Conservation (phyloP, 352 stramenopile species). For the Pythium brachiatum region DNA sequence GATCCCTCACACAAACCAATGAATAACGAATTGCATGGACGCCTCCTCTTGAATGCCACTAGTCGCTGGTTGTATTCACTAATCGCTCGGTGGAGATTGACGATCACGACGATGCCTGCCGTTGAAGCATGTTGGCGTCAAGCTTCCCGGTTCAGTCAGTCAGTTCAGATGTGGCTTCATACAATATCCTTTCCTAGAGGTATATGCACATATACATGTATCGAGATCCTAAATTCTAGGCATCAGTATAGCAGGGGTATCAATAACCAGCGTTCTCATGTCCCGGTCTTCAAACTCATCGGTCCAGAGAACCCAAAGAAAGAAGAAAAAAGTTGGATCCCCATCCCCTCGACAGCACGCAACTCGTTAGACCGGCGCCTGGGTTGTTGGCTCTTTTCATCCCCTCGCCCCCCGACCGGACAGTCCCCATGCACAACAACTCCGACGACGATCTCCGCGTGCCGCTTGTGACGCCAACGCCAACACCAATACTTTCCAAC, state of each 20-base stretch:
- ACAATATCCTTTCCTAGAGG: slow-evolving; percentile 11
- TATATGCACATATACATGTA: neutral
- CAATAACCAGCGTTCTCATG: too few relatives aligned
- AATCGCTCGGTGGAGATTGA: neutral
- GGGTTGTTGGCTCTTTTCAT: neutral
- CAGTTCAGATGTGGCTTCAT: slow-evolving; percentile 15
- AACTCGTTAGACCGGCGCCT: slow-evolving; percentile 11
- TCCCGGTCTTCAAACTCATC: slow-evolving; percentile 7
- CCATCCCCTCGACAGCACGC: slow-evolving; percentile 2
- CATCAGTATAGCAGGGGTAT: neutral
- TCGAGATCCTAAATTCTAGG: neutral
- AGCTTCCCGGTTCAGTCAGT: slow-evolving; percentile 10
- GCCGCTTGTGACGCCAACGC: slow-evolving; percentile 17
- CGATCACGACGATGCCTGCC: slow-evolving; percentile 1
- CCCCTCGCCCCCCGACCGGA: neutral
- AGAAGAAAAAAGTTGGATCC: slow-evolving; percentile 16
- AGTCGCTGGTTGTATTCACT: neutral
- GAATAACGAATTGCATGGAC: too few relatives aligned
- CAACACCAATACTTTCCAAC: neutral
- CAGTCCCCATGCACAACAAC: slow-evolving; percentile 16
- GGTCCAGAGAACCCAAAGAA: slow-evolving; percentile 20
- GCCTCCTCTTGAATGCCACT: neutral
- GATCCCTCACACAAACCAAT: neutral
- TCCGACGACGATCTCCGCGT: slow-evolving; percentile 19
- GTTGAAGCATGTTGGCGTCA: neutral